A percentile compares a stretch with the other conserved stretches of the same genome.
phyloP scores from a whole-genome alignment of 768 basidiomycete genomes.

The Mycena haematopus region DNA sequence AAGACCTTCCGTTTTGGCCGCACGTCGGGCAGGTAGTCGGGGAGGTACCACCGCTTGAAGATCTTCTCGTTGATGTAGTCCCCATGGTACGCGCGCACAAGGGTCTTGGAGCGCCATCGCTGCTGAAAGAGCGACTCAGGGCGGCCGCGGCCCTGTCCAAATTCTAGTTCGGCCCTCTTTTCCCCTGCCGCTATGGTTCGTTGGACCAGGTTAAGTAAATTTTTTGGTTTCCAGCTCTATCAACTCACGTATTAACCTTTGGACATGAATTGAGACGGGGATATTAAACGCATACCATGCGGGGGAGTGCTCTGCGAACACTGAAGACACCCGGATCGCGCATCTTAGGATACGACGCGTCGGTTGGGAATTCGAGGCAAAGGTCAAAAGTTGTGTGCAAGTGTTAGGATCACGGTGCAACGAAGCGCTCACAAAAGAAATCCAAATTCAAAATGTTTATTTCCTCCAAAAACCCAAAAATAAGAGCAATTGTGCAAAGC shows the following conservation, averaged over 20 bases:
- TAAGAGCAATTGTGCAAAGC: neutral
- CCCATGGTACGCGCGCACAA: constrained; percentile 93
- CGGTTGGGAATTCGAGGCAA: neutral
- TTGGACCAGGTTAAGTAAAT: constrained; percentile 89
- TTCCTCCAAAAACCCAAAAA: neutral
- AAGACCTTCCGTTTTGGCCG: constrained; percentile 61
- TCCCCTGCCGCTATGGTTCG: constrained; percentile 61
- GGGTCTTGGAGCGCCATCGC: constrained; percentile 86
- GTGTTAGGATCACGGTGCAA: neutral
- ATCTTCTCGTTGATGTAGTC: constrained; percentile 91
- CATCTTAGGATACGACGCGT: constrained; percentile 36
- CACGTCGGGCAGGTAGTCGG: constrained; percentile 83
- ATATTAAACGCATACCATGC: constrained; percentile 62
- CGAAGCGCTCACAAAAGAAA: neutral
- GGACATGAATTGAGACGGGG: neutral
- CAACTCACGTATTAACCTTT: neutral
- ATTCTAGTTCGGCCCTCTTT: constrained; percentile 57
- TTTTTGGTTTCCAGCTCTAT: constrained; percentile 89
- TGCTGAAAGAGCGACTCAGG: constrained; percentile 83
- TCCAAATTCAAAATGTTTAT: neutral
- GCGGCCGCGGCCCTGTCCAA: constrained; percentile 60
- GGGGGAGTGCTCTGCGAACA: constrained; percentile 66
- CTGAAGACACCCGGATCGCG: constrained; percentile 46
- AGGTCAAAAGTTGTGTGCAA: neutral
- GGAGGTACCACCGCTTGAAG: constrained; percentile 96